A percentile compares a stretch with the other conserved stretches of the same genome.
Evolutionary conservation across 2,329 filamentous ascomycete genomes (phyloP).

Genomic region (Alternaria dauci): DNA sequence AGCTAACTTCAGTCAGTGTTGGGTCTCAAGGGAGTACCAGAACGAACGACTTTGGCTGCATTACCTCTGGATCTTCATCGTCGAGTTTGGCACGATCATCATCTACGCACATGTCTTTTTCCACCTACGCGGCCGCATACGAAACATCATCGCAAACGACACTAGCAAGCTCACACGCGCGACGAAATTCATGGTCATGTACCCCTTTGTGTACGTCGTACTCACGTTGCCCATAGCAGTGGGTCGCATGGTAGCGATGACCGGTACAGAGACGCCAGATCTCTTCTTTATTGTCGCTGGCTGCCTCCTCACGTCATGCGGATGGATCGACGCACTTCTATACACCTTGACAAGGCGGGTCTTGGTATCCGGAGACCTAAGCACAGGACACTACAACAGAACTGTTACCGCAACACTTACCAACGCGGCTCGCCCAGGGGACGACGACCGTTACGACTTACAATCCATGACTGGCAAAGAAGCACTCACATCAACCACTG

Average conservation of each 20-base stretch:
- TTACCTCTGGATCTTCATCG: slow-evolving; percentile 64
- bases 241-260: slow-evolving; percentile 52
- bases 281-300: slow-evolving; percentile 68
- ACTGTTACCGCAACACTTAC: slow-evolving; percentile 31
- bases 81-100: slow-evolving; percentile 61
- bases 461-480: slow-evolving; percentile 42
- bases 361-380: slow-evolving; percentile 46
- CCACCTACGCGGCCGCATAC: slow-evolving; percentile 57
- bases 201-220: slow-evolving; percentile 71
- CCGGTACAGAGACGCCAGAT: slow-evolving; percentile 55
- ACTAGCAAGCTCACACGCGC: slow-evolving; percentile 51
- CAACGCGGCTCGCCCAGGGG: slow-evolving; percentile 38
- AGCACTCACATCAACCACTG: slow-evolving; percentile 18
- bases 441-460: slow-evolving; percentile 37
- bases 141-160: slow-evolving; percentile 47
- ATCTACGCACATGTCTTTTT: slow-evolving; percentile 61
- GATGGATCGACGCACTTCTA: slow-evolving; percentile 55
- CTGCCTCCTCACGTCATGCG: slow-evolving; percentile 62
- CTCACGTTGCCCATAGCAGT: slow-evolving; percentile 71
- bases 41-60: slow-evolving; percentile 60
- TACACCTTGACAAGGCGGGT: slow-evolving; percentile 55
- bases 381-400: slow-evolving; percentile 33
- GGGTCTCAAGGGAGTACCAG: slow-evolving; percentile 57
- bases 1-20: slow-evolving; percentile 51
- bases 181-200: slow-evolving; percentile 66